Base-by-base conservation (phyloP, 2,329 filamentous ascomycete species). In the Fusarium temperatum region DNA sequence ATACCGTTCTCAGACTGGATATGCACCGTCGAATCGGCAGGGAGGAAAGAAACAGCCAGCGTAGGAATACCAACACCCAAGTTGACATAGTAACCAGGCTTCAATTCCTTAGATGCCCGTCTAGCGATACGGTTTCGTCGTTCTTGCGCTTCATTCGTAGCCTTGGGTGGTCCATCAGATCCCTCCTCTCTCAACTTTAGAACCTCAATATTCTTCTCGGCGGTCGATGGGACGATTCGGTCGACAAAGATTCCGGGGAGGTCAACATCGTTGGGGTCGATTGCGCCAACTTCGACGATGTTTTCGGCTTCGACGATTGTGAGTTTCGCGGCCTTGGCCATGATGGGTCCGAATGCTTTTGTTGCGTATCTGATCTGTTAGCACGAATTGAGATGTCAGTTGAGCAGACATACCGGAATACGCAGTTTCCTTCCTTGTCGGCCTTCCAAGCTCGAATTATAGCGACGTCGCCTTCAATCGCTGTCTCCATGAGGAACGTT, bases 1-100 rank as follows among this genome's bases (percentile, higher is more conserved):
- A 97, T 92, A 17, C 94, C 94, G 81, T 97, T 97, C 84, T 97
- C 94, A 0, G 92, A 94, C 81, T 97, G 94, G 48, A 97, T 88
- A 89, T 94, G 94, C 36, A 97, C 94, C 68, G 92, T 90, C 22
- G 90, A 87, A 57, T 88, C 89, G 1, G 88, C 81, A 3, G 92
- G 90, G 12, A 97, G 83, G 80, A 93, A 95, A 1, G 91, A 92
- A 0, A 94, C 93, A 2, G 94, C 93, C n/a, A 96, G 86, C 20
- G 94, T 97, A 0, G 94, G 94, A 81, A 97, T 94, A n/a, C 94
- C 91, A 66, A 96, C 92, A 24, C 93, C 93, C 1, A 96, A 85
- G 81, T 96, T 96, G 26, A 93, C 93, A 79, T 95, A 95, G 85
- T 87, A 93, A 18, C 93, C 93, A 72, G 93, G 88, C 82, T 94